phyloP scores from a whole-genome alignment of 257 asterid species.

The Solanum bulbocastanum region DNA sequence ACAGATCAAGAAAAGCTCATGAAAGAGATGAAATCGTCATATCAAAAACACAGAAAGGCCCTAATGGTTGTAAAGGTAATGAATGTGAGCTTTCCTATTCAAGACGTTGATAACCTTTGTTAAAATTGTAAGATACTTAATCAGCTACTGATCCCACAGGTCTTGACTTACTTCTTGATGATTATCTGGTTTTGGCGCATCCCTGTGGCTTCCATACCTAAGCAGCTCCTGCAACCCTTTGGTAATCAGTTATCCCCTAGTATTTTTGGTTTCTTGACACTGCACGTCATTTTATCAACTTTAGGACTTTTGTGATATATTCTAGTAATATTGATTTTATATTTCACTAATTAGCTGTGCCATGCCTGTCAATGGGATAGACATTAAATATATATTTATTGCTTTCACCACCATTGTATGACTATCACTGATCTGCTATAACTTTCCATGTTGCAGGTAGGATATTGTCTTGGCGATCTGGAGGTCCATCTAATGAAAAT shows the following conservation, averaged over 20 bases:
- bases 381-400: background rate
- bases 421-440: background rate
- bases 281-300: background rate
- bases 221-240: slow-evolving; percentile 80
- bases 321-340: background rate
- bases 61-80: slow-evolving; percentile 49
- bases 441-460: slow-evolving; percentile 39
- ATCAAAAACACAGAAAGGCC: slow-evolving; percentile 34
- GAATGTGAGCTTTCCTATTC: slow-evolving; percentile 6
- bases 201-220: slow-evolving; percentile 69
- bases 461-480: slow-evolving; percentile 79
- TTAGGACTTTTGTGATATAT: background rate
- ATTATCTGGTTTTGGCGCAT: slow-evolving; percentile 78
- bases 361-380: background rate
- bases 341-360: background rate
- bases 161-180: slow-evolving; percentile 31
- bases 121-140: background rate
- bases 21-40: slow-evolving; percentile 44
- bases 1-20: slow-evolving; percentile 55
- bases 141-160: slow-evolving; percentile 23
- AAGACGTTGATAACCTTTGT: background rate
- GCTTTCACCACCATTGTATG: background rate
- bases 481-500: slow-evolving; percentile 37
- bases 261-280: background rate
- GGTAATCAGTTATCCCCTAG: slow-evolving; percentile 30